Evolutionary conservation across 495 filamentous ascomycete species (phyloP), one percentile per base, ranked within the genome.

Genomic region (Corynascus novoguineensis): DNA sequence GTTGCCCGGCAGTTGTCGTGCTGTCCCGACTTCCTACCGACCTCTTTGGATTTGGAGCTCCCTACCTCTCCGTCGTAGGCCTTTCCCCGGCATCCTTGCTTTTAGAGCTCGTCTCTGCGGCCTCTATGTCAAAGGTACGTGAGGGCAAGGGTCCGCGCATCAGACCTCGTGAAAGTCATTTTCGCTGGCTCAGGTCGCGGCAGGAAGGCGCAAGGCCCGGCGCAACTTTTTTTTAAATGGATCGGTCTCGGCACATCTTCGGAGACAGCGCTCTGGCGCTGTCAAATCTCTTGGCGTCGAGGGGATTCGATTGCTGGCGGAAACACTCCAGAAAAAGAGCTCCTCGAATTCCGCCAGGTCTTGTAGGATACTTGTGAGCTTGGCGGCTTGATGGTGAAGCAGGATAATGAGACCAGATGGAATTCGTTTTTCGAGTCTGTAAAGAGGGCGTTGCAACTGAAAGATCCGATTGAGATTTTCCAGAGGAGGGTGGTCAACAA

Each of bases 401-500:
- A 42, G 40, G 40, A 42, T 8, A 42, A 42, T 22, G 40, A 42
- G 8, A 42, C 15, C 15, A 42, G 40, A 42, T 42, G 40, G 40
- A 42, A 42, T 42, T 42, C 40, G 40, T 42, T 42, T 42, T 22
- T 42, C 15, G 40, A 42, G 21, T 42, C 19, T 22, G 40, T 19
- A 42, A 42, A 42, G 19, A 42, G 40, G 40, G 40, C 40, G 40
- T 42, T 42, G 11, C 40, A 42, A 42, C 40, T 42, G 17, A 42
- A 42, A 42, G 40, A 42, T 42, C 40, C 40, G 40, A 42, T 42
- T 42, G 40, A 42, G 40, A 42, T 42, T 42, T 42, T 42, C 40
- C 40, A 42, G 40, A 19, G 40, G 40, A 42, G 40, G 40, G 24
- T 42, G 40, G 21, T 42, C 21, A 42, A 42, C 15, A 11, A 42